Percentiles rank a stretch among this genome's conserved stretches.
phyloP scores from a whole-genome alignment of 2,329 filamentous ascomycete genomes.

The Chalaropsis ovoidea region DNA sequence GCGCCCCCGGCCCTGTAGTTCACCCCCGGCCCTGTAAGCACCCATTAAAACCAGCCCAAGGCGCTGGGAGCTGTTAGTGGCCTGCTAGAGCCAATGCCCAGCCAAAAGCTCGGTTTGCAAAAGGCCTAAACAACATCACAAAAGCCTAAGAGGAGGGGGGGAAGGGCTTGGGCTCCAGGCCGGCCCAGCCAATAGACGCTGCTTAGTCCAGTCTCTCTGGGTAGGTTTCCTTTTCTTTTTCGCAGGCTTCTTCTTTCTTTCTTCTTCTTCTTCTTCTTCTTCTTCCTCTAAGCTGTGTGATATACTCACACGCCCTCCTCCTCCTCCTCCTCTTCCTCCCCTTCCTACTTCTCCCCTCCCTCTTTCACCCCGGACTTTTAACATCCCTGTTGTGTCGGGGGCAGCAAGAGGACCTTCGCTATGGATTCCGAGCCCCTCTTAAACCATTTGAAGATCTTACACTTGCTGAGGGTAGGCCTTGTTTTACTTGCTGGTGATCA shows the following conservation, averaged over 20 bases:
- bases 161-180: background rate
- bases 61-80: background rate
- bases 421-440: conserved; percentile 2
- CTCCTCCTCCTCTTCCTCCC: background rate
- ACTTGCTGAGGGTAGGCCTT: conserved; percentile 2
- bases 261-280: background rate
- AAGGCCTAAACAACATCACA: background rate
- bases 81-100: background rate
- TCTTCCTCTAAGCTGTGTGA: background rate
- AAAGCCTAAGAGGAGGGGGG: background rate
- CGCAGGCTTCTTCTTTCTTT: background rate
- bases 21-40: conserved; percentile 1
- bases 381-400: background rate
- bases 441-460: conserved; percentile 7
- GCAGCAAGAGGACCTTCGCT: background rate
- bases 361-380: conserved; percentile 10
- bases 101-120: background rate
- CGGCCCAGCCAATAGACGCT: background rate
- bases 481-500: conserved; percentile 1
- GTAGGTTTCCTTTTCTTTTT: background rate
- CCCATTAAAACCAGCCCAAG: background rate
- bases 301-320: background rate
- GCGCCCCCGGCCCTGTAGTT: background rate
- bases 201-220: background rate
- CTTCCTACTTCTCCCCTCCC: background rate